Conservation (phyloP, 2,329 filamentous ascomycete species). For the Zymoseptoria ardabiliae region DNA sequence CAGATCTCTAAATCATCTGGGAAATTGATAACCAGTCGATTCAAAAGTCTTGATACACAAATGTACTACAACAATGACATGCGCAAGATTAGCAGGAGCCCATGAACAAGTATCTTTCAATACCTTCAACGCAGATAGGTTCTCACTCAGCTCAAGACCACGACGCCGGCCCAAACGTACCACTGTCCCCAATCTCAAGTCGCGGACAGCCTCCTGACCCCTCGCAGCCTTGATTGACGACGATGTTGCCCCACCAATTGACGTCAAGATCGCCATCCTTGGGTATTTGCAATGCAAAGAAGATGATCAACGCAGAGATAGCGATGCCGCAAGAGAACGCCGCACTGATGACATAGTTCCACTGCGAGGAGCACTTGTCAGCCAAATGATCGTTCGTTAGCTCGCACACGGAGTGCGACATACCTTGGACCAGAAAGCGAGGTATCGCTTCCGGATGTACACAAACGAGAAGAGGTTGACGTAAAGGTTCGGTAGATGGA, state of each 20-base stretch:
- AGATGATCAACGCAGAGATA: constrained; percentile 5
- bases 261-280: neutral
- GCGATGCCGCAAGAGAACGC: constrained; percentile 5
- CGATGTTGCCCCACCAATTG: constrained; percentile 5
- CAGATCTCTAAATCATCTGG: no score
- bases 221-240: constrained; percentile 1
- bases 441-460: constrained; percentile 5
- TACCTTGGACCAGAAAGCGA: constrained; percentile 7
- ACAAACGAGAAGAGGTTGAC: constrained; percentile 5
- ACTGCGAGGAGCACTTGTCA: neutral
- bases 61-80: no score
- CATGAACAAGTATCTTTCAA: no score
- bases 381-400: neutral
- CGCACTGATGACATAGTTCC: constrained; percentile 8
- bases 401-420: neutral
- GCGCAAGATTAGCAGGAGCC: no score
- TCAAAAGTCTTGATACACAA: no score
- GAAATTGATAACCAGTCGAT: no score
- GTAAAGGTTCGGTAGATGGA: constrained; percentile 2
- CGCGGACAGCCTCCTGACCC: constrained; percentile 6
- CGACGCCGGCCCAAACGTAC: constrained; percentile 1
- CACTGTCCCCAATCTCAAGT: neutral
- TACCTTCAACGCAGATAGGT: no score
- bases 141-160: neutral
- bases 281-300: constrained; percentile 6